These are phyloP conservation scores for Limnanthes douglasii DNA, from an alignment of 345 rosid genomes.

Conservation along the genomic window DNA sequence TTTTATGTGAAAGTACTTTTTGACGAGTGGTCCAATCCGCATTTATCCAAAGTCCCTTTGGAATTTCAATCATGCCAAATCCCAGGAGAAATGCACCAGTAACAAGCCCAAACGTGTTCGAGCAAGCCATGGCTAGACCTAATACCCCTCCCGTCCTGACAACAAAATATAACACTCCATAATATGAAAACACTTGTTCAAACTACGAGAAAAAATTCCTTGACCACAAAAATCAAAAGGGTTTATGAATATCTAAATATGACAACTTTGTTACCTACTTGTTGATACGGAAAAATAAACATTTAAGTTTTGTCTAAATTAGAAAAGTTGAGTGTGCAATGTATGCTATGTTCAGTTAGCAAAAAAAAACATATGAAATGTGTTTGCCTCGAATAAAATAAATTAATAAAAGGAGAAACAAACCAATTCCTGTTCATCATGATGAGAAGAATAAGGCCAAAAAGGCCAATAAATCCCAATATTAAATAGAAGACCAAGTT, in stretches of 20 bases:
- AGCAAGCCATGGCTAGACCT: slow-evolving; percentile 76
- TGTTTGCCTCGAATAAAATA: no score
- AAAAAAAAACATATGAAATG: no score
- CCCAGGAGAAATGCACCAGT: slow-evolving; percentile 85
- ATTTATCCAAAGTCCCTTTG: slow-evolving; percentile 56
- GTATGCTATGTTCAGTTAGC: no score
- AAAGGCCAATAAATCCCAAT: slow-evolving; percentile 76
- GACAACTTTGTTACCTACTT: no score
- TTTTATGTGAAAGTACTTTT: slow-evolving; percentile 63
- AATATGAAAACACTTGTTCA: no score
- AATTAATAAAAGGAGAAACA: slow-evolving; percentile 4
- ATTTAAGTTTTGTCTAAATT: no score
- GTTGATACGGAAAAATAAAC: no score
- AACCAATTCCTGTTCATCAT: slow-evolving; percentile 49
- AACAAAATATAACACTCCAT: no score
- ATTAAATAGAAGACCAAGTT: slow-evolving; percentile 87
- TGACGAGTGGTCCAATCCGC: slow-evolving; percentile 56
- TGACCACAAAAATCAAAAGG: background rate
- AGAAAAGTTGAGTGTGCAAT: no score
- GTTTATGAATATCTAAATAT: no score
- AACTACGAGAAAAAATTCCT: no score
- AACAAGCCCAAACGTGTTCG: slow-evolving; percentile 80
- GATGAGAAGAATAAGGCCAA: slow-evolving; percentile 87
- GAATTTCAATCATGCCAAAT: slow-evolving; percentile 72
- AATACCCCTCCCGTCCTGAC: slow-evolving; percentile 36